These are phyloP conservation scores for Fusarium luffae DNA, from an alignment of 2,329 filamentous ascomycete species.

Conservation along the genomic window DNA sequence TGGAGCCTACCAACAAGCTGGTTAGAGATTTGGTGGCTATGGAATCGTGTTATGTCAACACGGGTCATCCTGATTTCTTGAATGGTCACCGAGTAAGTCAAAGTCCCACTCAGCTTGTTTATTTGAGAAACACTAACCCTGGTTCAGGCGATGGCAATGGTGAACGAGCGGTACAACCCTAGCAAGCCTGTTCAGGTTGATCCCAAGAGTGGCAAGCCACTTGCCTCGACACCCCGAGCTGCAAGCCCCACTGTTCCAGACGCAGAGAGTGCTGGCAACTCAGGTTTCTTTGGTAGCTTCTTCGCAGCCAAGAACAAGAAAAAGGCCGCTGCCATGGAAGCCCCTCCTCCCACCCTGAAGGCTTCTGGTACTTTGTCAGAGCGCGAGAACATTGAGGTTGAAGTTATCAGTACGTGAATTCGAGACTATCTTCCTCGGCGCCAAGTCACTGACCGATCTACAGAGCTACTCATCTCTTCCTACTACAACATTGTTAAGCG, in stretches of 20 bases:
- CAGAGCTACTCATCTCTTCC: conserved; percentile 92
- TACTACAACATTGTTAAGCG: conserved; percentile 99
- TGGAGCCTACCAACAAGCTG: conserved; percentile 98
- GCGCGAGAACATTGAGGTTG: conserved; percentile 94
- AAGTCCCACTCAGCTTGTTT: background rate
- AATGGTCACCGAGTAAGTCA: conserved; percentile 84
- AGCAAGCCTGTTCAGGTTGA: conserved; percentile 93
- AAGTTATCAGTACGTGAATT: conserved; percentile 87
- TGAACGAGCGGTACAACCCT: conserved; percentile 89
- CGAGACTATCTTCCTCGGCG: background rate
- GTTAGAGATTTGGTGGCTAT: conserved; percentile 92
- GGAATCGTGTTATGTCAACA: conserved; percentile 98
- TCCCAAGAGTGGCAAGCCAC: conserved; percentile 96
- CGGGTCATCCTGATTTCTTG: conserved; percentile 96
- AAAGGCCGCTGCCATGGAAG: conserved; percentile 99
- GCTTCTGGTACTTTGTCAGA: conserved; percentile 93
- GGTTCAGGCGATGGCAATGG: conserved; percentile 90
- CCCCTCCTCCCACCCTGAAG: conserved; percentile 91
- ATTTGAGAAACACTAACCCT: conserved; percentile 13
- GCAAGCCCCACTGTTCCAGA: conserved; percentile 77
- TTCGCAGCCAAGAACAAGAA: conserved; percentile 99
- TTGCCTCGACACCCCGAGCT: conserved; percentile 76
- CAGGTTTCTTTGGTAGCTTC: conserved; percentile 97
- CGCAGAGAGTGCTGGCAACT: conserved; percentile 63
- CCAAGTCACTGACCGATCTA: conserved; percentile 22